Conservation (phyloP, 306 rosid genomes). For the Vicia sativa region DNA sequence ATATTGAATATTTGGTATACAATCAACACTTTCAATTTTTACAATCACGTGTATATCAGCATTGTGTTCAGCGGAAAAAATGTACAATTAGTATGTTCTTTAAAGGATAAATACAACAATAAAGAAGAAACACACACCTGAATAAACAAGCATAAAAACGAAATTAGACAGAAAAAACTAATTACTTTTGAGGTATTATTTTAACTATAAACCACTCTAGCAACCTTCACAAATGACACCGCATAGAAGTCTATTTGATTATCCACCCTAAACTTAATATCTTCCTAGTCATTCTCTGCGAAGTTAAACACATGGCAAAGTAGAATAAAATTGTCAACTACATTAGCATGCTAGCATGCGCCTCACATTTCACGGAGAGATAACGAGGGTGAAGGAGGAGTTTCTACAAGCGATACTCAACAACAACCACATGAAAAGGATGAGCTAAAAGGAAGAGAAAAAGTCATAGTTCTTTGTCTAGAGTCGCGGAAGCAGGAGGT, state of each 20-base stretch:
- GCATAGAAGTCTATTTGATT: conserved; percentile 95
- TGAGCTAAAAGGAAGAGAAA: no score
- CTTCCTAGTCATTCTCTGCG: conserved; percentile 97
- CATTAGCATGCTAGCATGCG: no score
- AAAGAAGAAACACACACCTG: conserved; percentile 34
- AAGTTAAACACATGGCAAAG: conserved; percentile 30
- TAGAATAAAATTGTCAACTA: no score
- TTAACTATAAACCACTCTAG: conserved; percentile 85
- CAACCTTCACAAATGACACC: conserved; percentile 92
- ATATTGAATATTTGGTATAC: no score
- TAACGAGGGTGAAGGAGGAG: no score
- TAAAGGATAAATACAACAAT: conserved; percentile 16
- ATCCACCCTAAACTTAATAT: conserved; percentile 96
- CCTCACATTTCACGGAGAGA: no score
- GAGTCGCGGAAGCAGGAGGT: no score
- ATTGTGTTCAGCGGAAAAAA: conserved; percentile 60
- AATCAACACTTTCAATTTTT: conserved; percentile 98
- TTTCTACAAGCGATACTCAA: no score
- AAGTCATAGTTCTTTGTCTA: no score
- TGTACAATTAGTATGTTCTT: conserved; percentile 29
- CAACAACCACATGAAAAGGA: no score
- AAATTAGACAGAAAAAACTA: no score
- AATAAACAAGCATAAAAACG: conserved; percentile 33
- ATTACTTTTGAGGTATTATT: conserved; percentile 76
- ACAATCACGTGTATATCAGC: conserved; percentile 87